These are phyloP conservation scores for Puccinia hordei DNA, from an alignment of 1,284 basidiomycete species.

Conservation along the genomic window DNA sequence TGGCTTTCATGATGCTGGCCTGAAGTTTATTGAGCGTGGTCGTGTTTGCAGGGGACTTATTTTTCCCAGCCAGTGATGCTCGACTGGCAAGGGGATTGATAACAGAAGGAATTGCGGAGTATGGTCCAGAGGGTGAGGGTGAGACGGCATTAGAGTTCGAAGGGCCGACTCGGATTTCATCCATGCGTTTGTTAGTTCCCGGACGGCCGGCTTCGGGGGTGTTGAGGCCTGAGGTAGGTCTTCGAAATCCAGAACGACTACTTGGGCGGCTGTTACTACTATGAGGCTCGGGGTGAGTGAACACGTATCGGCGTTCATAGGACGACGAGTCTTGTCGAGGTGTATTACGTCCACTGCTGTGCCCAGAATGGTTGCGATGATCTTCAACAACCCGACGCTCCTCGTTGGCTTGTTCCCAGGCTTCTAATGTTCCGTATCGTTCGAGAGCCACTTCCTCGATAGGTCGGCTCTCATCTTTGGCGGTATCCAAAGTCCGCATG, in stretches of 20 bases:
- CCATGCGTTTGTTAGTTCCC: conserved; percentile 14
- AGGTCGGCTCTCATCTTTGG: conserved; percentile 37
- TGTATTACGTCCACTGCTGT: conserved; percentile 58
- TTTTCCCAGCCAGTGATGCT: neutral
- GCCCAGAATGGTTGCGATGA: conserved; percentile 64
- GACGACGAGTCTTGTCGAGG: conserved; percentile 31
- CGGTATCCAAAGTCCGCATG: conserved; percentile 43
- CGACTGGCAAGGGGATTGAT: conserved; percentile 68
- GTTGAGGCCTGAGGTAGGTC: conserved; percentile 66
- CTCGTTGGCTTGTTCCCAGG: conserved; percentile 82
- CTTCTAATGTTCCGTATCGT: conserved; percentile 78
- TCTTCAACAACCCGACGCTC: conserved; percentile 83
- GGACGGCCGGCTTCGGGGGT: conserved; percentile 30
- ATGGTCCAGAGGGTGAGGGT: conserved; percentile 52
- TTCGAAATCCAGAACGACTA: conserved; percentile 75
- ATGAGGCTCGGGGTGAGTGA: conserved; percentile 40
- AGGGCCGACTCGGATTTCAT: conserved; percentile 5
- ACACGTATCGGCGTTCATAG: conserved; percentile 35
- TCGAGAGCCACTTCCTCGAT: conserved; percentile 73
- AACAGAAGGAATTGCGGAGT: conserved; percentile 81
- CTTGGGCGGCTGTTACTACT: conserved; percentile 61
- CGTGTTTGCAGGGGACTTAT: conserved; percentile 58
- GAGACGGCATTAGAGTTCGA: conserved; percentile 20
- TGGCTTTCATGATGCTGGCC: conserved; percentile 87
- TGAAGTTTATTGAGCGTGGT: conserved; percentile 84